Evolutionary conservation across 2,329 filamentous ascomycete genomes (phyloP), one percentile per base, ranked within the genome.

Genomic region (Colletotrichum graminicola): DNA sequence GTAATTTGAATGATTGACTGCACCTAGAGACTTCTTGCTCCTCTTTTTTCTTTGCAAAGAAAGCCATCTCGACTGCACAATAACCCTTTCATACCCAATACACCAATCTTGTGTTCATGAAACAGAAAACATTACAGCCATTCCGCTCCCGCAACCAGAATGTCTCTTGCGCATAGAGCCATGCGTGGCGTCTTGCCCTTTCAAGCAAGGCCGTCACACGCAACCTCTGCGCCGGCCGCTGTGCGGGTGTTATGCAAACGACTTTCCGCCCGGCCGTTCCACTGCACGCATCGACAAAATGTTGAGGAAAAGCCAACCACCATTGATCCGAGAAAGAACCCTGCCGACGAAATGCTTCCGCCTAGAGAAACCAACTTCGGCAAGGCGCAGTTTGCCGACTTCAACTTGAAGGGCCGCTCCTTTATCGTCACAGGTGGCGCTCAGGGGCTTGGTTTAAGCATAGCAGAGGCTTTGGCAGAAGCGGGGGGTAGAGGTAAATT

Each of bases 381-480:
- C 3, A 74, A 60, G 29, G 82, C 80, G 66, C 75, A 76, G n/a
- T 78, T 92, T 62, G 88, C 90, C 7, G 92, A 94, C 77, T 94
- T 94, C 81, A 89, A 88, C 73, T 83, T 95, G 45, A 83, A 83
- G n/a, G 88, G 89, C 70, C 91, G 90, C 76, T 87, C 93, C 1
- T 88, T 94, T 57, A 79, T 93, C 39, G 90, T 94, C 3, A 92
- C 92, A 1, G 93, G 93, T 23, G 93, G 88, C 66, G 92, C 89
- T 2, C 86, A 90, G 71, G 93, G 93, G 0, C 85, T 95, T 12
- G 93, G 93, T n/a, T 81, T 95, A 26, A 89, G 91, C 7, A 88
- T 94, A 76, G 89, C 92, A 1, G 92, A 95, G 76, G 92, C 90
- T 1, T 82, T 95, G 18, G 84, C 93, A 16, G 92, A 95, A 80